Evolutionary conservation across 1,284 basidiomycete genomes (phyloP).

Genomic region (Wallemia ichthyophaga): DNA sequence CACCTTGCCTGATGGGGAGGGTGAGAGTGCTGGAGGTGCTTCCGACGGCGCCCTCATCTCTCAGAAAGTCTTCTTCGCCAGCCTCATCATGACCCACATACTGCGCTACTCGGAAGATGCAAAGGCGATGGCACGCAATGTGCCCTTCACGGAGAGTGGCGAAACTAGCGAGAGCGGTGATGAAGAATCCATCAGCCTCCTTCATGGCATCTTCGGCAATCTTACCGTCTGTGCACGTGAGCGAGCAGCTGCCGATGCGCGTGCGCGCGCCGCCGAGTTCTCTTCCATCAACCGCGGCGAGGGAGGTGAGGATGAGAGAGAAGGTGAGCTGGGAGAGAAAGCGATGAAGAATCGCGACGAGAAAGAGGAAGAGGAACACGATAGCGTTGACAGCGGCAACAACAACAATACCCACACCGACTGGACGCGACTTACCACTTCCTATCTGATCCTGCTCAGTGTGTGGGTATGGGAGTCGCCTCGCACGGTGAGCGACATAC

Average conservation of each 20-base stretch:
- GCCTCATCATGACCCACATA: slow-evolving; percentile 22
- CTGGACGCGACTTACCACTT: slow-evolving; percentile 68
- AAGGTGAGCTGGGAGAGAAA: too few relatives aligned
- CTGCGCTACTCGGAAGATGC: slow-evolving; percentile 23
- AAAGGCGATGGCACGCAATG: slow-evolving; percentile 22
- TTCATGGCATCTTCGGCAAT: slow-evolving; percentile 27
- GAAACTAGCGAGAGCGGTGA: slow-evolving; percentile 19
- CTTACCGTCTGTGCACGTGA: slow-evolving; percentile 27
- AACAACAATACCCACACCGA: too few relatives aligned
- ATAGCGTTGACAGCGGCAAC: slow-evolving; percentile 12
- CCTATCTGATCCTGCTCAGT: slow-evolving; percentile 48
- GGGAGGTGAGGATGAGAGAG: not conserved
- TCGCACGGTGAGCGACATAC: slow-evolving; percentile 53
- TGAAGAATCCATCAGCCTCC: slow-evolving; percentile 19
- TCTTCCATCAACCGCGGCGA: slow-evolving; percentile 5
- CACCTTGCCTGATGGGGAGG: slow-evolving; percentile 17
- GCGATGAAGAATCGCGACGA: too few relatives aligned
- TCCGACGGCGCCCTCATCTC: slow-evolving; percentile 19
- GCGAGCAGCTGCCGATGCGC: slow-evolving; percentile 19
- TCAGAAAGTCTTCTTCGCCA: slow-evolving; percentile 22
- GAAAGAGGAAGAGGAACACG: slow-evolving; percentile 14
- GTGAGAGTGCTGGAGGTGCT: slow-evolving; percentile 8
- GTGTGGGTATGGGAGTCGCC: slow-evolving; percentile 97
- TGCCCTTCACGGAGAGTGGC: slow-evolving; percentile 15
- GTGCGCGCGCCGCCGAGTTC: slow-evolving; percentile 12